Evolutionary conservation across 805 yeast genomes (phyloP).

Genomic region (Ogataea henricii): DNA sequence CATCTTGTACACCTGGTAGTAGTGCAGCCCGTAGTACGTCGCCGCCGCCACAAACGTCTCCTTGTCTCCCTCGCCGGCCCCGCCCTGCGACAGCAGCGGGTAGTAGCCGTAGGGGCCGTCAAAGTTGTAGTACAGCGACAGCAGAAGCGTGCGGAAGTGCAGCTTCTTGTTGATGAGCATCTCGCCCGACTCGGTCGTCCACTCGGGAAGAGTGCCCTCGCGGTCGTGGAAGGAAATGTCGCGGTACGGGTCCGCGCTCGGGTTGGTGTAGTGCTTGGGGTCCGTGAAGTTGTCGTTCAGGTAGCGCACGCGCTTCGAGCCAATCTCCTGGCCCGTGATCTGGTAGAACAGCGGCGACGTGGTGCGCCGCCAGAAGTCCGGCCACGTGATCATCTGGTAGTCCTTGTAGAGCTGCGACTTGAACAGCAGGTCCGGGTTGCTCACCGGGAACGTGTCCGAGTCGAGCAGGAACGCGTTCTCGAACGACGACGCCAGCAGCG

Average conservation of each 20-base stretch:
- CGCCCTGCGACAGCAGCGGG: constrained; percentile 60
- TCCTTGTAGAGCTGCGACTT: constrained; percentile 54
- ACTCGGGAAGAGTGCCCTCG: constrained; percentile 67
- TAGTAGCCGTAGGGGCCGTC: constrained; percentile 64
- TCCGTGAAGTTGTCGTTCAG: constrained; percentile 35
- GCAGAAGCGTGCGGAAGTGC: constrained; percentile 57
- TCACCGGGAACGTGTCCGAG: constrained; percentile 73
- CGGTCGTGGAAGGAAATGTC: constrained; percentile 60
- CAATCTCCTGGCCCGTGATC: constrained; percentile 59
- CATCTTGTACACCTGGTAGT: constrained; percentile 53
- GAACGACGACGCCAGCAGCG: constrained; percentile 71
- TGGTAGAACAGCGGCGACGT: constrained; percentile 73
- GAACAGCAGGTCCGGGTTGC: constrained; percentile 63
- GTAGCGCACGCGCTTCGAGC: constrained; percentile 34
- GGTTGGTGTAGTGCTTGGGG: constrained; percentile 33
- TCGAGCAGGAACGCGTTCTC: constrained; percentile 72
- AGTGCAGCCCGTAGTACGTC: constrained; percentile 47
- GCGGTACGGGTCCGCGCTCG: constrained; percentile 35
- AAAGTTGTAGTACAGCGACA: constrained; percentile 65
- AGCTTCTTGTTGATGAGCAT: constrained; percentile 56
- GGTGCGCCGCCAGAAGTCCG: constrained; percentile 87
- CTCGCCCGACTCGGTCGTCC: constrained; percentile 73
- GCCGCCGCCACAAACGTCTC: constrained; percentile 78
- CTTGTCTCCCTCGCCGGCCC: constrained; percentile 76
- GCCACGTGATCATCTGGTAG: constrained; percentile 66